Base-by-base conservation (phyloP, 805 yeast genomes). In the Candida silvicultrix region DNA sequence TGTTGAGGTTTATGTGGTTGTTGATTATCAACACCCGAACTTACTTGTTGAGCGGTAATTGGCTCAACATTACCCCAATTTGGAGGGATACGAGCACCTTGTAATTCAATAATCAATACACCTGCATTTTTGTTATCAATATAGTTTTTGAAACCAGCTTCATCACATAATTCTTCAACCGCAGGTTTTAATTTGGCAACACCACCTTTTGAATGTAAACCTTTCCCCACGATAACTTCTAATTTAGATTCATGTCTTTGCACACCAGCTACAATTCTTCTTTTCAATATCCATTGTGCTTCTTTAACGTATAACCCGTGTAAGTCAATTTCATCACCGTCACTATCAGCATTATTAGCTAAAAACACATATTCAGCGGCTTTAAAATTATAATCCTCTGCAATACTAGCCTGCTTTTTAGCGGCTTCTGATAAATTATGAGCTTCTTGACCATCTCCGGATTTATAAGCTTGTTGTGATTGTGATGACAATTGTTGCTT, bases 241-340 rank as follows among this genome's bases (percentile, higher is more conserved):
- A 92, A 67, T 42, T 75, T 78, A 3, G 75, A 64, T 58, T 87
- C 94, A 45, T 77, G 69, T 21, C 78, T 68, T 35, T 59, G 59
- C 15, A 79, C 72, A 45, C 82, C 88, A 23, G 80, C 80, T n/a
- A 74, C 73, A 42, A 92, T 75, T 47, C 98, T 74, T 49, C 77
- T 79, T 54, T 83, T 86, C 52, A 92, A 70, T 43, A 85, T 78
- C 60, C 79, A 84, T 49, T 79, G 78, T 8, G 97, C 97, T 67
- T 92, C 99, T 61, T 82, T 84, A 18, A 92, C 95, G 56, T 74
- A 90, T 28, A 92, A 69, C 0, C 99, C 99, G 64, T 92, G 99
- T 44, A 92, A 71, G 67, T 92, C 98, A 51, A 92, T 89, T 65
- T 92, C 98, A 63, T 88, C 84, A 21, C 74, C 73, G 29, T 77